A percentile compares a stretch with the other conserved stretches of the same genome.
These are phyloP conservation scores for Chamaenerion angustifolium DNA, from an alignment of 345 rosid genomes.

Conservation along the genomic window DNA sequence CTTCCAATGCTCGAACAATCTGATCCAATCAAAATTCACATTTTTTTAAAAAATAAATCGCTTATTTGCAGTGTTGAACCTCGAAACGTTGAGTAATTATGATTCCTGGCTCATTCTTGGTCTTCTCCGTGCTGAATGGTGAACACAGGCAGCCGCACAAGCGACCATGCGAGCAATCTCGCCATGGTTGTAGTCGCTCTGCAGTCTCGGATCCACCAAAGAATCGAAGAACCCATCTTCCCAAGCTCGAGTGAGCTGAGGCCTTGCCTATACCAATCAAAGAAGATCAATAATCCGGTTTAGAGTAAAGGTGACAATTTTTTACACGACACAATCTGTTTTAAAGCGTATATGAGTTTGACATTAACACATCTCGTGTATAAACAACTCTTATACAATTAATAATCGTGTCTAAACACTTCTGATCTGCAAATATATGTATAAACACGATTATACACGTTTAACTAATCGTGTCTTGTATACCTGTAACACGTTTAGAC, in stretches of 20 bases:
- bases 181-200: constrained; percentile 35
- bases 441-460: too few species aligned
- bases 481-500: too few species aligned
- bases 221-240: constrained; percentile 54
- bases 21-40: constrained; percentile 12
- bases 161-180: constrained; percentile 89
- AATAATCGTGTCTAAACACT: too few species aligned
- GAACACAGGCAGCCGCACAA: constrained; percentile 81
- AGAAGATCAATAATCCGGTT: too few species aligned
- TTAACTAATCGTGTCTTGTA: too few species aligned
- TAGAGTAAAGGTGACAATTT: too few species aligned
- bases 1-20: constrained; percentile 89
- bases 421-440: too few species aligned
- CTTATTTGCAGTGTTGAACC: too few species aligned
- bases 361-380: too few species aligned
- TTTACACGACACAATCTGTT: too few species aligned
- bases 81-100: neutral
- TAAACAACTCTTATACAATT: too few species aligned
- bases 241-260: constrained; percentile 51
- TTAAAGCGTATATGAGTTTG: too few species aligned
- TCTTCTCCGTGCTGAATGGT: constrained; percentile 71
- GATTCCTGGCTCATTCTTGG: constrained; percentile 95
- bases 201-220: constrained; percentile 52
- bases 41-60: neutral
- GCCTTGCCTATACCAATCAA: constrained; percentile 61